Conservation (phyloP, 768 basidiomycete species). For the Mycena venus region DNA sequence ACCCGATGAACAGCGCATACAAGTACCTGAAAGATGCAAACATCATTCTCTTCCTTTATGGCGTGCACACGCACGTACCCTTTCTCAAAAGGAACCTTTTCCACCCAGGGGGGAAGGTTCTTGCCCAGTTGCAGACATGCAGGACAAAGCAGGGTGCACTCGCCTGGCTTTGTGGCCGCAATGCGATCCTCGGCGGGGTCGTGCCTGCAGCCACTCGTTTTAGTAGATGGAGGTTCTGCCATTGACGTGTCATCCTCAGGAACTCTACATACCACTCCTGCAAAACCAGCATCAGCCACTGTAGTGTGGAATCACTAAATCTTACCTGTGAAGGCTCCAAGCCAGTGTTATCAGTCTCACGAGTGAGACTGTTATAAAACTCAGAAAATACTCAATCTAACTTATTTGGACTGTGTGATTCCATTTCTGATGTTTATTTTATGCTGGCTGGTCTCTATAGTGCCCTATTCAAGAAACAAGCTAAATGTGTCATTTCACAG, state of each 20-base stretch:
- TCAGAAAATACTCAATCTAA: no score
- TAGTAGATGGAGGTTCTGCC: neutral
- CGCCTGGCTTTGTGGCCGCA: neutral
- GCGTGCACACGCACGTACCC: neutral
- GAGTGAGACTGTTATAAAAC: neutral
- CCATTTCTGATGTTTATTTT: no score
- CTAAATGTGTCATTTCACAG: no score
- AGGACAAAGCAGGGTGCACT: neutral
- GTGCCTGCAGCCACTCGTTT: neutral
- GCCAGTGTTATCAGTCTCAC: neutral
- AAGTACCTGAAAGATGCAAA: neutral
- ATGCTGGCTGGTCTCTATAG: no score
- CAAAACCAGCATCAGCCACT: neutral
- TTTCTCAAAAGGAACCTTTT: neutral
- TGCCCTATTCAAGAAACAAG: no score
- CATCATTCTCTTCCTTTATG: no score
- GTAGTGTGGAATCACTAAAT: accelerated
- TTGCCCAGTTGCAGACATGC: neutral
- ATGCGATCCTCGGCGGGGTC: neutral
- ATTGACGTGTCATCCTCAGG: neutral
- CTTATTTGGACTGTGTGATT: no score
- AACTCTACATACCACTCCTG: neutral
- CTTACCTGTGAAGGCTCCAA: neutral
- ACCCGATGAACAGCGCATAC: neutral
- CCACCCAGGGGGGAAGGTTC: neutral